Base-by-base conservation (phyloP, 768 basidiomycete genomes). In the Megacollybia marginata region DNA sequence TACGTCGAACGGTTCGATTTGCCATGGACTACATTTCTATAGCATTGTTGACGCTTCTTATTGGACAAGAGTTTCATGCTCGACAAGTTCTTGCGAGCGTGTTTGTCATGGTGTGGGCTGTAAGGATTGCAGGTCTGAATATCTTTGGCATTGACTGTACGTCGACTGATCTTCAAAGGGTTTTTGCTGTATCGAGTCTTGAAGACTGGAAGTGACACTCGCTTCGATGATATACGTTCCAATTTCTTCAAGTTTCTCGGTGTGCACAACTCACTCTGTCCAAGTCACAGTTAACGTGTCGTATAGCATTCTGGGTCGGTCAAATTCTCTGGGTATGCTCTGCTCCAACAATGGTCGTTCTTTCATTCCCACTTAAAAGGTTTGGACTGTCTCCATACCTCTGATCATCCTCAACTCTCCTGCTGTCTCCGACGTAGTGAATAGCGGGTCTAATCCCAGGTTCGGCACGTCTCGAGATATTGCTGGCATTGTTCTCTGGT, bases 171-270 rank as follows among this genome's bases (percentile, higher is more conserved):
- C 23, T 23, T 8, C 23, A 20, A 7, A 20, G 82, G 78, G 0
- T 88, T 85, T 63, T 68, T 85, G 5, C 71, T 85, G 23, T 82
- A 78, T 64, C 76, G 84, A n/a, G 83, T 88, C 5, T 58, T 88
- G 42, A 83, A 81, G 57, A 79, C 71, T 8, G 83, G 83, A 1
- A 78, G 74, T 55, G 84, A 88, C 55, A 70, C 68, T 4, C 74
- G 84, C 1, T 86, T 86, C 57, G 83, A 88, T 55, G 74, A 80
- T 15, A 84, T 86, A 47, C 69, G 84, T 5, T 71, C 71, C 2
- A 72, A 80, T 62, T 85, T 85, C 62, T 77, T 79, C 67, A 80
- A 79, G 55, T 85, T 85, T 57, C 63, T 81, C 7, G 78, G 78
- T 72, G 44, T 11, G 68, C 57, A 40, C 28, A 33, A 23, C 20